Evolutionary conservation across 108 stramenopile genomes (phyloP), one percentile per base, ranked within the genome.

Genomic region (Poteriospumella lacustris): DNA sequence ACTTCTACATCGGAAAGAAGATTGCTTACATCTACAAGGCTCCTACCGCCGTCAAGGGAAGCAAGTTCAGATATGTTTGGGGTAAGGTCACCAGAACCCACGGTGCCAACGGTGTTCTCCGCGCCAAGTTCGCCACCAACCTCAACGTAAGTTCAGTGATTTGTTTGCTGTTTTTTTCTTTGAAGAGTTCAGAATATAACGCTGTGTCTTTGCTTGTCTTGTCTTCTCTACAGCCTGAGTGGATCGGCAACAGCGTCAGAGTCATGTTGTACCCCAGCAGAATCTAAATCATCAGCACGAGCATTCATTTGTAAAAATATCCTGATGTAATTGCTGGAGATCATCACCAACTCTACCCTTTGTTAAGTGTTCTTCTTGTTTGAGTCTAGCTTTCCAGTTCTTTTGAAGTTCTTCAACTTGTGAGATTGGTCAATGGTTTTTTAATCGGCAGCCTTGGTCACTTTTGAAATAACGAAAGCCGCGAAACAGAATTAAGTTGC

Each of bases 11-110:
- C 42, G 98, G 98, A 60, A 99, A 99, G 92, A 89, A 90, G 59
- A 86, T 98, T 59, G 98, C 96, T 38, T 99, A 94, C 88, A 96
- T 99, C 81, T 98, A 96, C 90, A 98, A 97, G 93, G 85, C 58
- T 31, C 41, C 2, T 28, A 9, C 1, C 60, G 42, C 60, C 60
- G n/a, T 12, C 43, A 1, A 59, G 41, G 79, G 87, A 44, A 1
- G 85, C 78, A 95, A 96, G 85, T 97, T 94, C 91, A 89, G 96
- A 70, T 95, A 95, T 59, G 95, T 94, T 77, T 99, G 98, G 98
- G 98, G 98, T 67, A 92, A 92, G 80, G 96, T 99, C 60, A 91
- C 86, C 86, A 89, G 97, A 42, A 85, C 91, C 36, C 98, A 99
- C 78, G 98, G 98, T 68, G 88, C 89, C 85, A 96, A 94, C 82